A percentile compares a stretch with the other conserved stretches of the same genome.
These are phyloP conservation scores for Stagonosporopsis tanaceti DNA, from an alignment of 2,329 filamentous ascomycete genomes.

Conservation along the genomic window DNA sequence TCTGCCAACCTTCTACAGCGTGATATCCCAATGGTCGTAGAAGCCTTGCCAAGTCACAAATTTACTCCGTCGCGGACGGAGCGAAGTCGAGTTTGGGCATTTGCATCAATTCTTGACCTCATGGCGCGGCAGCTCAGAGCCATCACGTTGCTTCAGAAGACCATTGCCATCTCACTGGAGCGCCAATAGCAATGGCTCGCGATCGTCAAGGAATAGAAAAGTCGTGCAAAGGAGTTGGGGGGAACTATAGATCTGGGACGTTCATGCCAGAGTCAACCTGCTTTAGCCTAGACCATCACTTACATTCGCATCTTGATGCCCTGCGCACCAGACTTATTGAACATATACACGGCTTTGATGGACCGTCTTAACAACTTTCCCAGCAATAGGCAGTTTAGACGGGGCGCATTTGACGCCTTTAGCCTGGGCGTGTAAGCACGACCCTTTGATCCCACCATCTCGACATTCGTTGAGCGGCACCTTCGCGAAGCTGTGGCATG, in stretches of 20 bases:
- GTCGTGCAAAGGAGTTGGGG: neutral
- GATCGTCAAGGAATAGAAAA: neutral
- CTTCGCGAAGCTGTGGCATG: neutral
- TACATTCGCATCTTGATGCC: neutral
- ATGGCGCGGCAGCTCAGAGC: neutral
- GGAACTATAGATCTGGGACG: neutral
- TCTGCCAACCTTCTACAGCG: neutral
- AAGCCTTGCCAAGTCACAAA: too few relatives aligned
- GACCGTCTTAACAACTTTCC: neutral
- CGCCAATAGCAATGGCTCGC: neutral
- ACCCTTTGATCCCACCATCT: neutral
- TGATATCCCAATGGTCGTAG: too few relatives aligned
- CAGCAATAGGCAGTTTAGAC: neutral
- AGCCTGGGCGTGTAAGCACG: constrained; percentile 1
- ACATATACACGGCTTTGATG: neutral
- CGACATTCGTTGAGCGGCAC: neutral
- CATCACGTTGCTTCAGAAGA: neutral
- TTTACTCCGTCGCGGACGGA: too few relatives aligned
- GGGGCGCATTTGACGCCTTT: neutral
- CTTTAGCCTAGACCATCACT: neutral
- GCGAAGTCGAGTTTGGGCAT: neutral
- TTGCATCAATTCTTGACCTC: neutral
- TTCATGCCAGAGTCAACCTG: neutral
- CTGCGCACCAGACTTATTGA: neutral
- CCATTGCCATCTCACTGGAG: neutral